Conservation (phyloP, 2,329 filamentous ascomycete genomes). For the Orbilia brochopaga region DNA sequence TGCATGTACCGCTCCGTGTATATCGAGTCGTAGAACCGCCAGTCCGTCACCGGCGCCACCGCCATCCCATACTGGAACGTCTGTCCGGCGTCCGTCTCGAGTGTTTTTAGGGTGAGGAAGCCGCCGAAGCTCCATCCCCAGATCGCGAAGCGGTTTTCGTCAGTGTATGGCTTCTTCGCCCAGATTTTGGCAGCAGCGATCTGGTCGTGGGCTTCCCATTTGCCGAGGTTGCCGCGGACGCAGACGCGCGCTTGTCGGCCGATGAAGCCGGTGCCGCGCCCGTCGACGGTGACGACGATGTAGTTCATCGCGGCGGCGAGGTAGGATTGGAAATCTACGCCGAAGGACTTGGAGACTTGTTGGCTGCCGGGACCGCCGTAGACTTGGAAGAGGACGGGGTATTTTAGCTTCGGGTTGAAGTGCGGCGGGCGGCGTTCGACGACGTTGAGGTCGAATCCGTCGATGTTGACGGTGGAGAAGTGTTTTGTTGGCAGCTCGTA, state of each 20-base stretch:
- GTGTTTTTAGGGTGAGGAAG: constrained; percentile 91
- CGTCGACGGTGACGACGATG: constrained; percentile 92
- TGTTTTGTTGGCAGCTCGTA: constrained; percentile 82
- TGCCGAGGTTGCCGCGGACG: constrained; percentile 81
- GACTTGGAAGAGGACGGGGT: constrained; percentile 92
- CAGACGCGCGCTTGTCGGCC: constrained; percentile 82
- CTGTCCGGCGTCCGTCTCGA: constrained; percentile 84
- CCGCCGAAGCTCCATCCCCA: constrained; percentile 99
- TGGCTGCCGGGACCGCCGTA: constrained; percentile 97
- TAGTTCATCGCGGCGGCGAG: constrained; percentile 85
- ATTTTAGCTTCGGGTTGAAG: constrained; percentile 81
- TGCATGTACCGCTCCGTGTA: constrained; percentile 99
- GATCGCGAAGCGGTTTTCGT: constrained; percentile 80
- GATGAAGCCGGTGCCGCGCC: constrained; percentile 87
- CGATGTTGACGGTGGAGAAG: constrained; percentile 83
- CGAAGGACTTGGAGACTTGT: constrained; percentile 78
- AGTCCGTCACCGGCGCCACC: constrained; percentile 97
- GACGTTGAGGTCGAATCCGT: constrained; percentile 73
- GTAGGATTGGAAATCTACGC: constrained; percentile 87
- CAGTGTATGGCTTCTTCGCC: constrained; percentile 80
- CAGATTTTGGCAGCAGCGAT: constrained; percentile 88
- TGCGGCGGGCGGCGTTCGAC: constrained; percentile 88
- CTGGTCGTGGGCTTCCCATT: constrained; percentile 86
- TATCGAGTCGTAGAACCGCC: constrained; percentile 90
- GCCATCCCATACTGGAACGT: constrained; percentile 98